Base-by-base conservation (phyloP, 257 asterid species). In the Ilex aquifolium region DNA sequence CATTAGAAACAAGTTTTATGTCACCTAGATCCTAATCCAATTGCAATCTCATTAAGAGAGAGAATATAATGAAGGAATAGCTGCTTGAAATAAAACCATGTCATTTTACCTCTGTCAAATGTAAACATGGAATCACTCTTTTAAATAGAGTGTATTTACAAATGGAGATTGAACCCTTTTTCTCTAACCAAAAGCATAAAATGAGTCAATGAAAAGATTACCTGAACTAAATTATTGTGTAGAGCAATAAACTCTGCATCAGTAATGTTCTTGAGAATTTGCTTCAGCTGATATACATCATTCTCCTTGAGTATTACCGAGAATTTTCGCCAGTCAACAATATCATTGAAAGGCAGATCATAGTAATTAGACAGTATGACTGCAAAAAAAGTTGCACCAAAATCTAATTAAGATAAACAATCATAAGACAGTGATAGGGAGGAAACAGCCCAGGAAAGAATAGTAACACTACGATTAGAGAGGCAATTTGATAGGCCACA, bases 331-430 rank as follows among this genome's bases (percentile, higher is more conserved):
- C 99, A 93, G 66, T 90, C 71, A 30, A 90, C 55, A 60, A 90
- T 69, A 79, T 93, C 99, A 42, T 88, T 93, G 87, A 93, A 93
- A 42, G 99, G 99, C 77, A 93, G 76, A 77, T 93, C 95, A 51
- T 93, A 93, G 82, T 87, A 93, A 74, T 93, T 63, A 2, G 99
- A 90, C 64, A 93, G 87, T 85, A 93, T 85, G 77, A 93, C 99
- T 93, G 92, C 80, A 84, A 66, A 44, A n/a, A 27, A 82, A 61
- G 60, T 50, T 1, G 61, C 69, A 65, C 65, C 50, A 44, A 59
- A 6, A 64, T 36, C 5, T 5, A 8, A 5, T 61, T 52, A 14
- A 61, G 57, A 40, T 42, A 29, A 68, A 32, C 50, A 9, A 66
- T 67, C 59, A 74, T 39, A 60, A 10, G 21, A 17, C 32, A 59